A percentile compares a stretch with the other conserved stretches of the same genome.
phyloP scores from a whole-genome alignment of 495 filamentous ascomycete genomes.

The Cercophora newfieldiana region DNA sequence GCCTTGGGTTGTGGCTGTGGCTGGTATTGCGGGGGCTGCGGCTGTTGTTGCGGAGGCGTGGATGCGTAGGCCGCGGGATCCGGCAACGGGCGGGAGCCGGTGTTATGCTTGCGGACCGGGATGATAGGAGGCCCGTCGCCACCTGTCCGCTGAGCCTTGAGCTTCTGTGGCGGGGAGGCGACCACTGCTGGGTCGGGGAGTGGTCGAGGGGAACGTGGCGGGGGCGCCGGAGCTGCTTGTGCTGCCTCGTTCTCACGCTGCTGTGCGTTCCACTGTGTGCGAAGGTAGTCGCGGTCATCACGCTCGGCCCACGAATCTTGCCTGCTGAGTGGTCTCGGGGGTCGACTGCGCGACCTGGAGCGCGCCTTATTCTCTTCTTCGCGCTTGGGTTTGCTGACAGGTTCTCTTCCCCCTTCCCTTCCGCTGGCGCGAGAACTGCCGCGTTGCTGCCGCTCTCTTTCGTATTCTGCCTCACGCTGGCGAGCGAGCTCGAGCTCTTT shows the following conservation, averaged over 20 bases:
- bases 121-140: slow-evolving; percentile 34
- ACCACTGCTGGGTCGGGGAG: slow-evolving; percentile 44
- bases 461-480: slow-evolving; percentile 81
- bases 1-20: slow-evolving; percentile 23
- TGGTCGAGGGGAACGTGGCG: slow-evolving; percentile 34
- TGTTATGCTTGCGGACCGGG: slow-evolving; percentile 30
- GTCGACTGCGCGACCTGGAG: slow-evolving; percentile 44
- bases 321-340: slow-evolving; percentile 54
- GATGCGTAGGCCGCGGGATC: slow-evolving; percentile 36
- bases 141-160: slow-evolving; percentile 29
- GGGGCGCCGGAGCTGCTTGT: slow-evolving; percentile 15
- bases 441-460: slow-evolving; percentile 72
- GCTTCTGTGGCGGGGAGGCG: slow-evolving; percentile 21
- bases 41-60: slow-evolving; percentile 23
- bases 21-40: slow-evolving; percentile 6
- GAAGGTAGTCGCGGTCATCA: slow-evolving; percentile 74
- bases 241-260: slow-evolving; percentile 22
- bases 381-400: slow-evolving; percentile 6
- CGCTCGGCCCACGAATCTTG: slow-evolving; percentile 67
- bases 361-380: slow-evolving; percentile 46
- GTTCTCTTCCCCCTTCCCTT: slow-evolving; percentile 6
- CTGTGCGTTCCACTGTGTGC: slow-evolving; percentile 64
- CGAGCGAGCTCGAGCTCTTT: slow-evolving; percentile 81
- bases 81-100: slow-evolving; percentile 36
- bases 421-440: slow-evolving; percentile 32